Base-by-base conservation (phyloP, 2,329 filamentous ascomycete genomes). In the Colletotrichum sublineola region DNA sequence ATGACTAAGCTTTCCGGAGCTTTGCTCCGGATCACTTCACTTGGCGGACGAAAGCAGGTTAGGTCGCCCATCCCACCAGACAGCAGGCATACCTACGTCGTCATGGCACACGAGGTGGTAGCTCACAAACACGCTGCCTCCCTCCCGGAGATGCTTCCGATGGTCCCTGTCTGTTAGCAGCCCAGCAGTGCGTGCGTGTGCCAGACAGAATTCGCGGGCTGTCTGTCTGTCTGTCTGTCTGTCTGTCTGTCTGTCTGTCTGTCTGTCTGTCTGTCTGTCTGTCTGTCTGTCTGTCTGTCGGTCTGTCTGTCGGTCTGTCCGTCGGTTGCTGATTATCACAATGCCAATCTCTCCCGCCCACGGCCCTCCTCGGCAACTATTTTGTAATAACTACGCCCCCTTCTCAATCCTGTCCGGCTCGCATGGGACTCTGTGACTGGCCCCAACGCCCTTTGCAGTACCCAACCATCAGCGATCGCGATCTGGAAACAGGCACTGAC, bases 1-100 rank as follows among this genome's bases (percentile, higher is more conserved):
- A 33, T 40, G 12, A 40, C 15, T 14, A 18, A 48, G 6, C 42
- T 46, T 9, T 1, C 66, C 70, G 70, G 70, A 72, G 60, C 7
- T 48, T 2, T 44, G 2, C 70, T 72, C 70, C 70, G 60, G 58
- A 5, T 1, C 40, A 29, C 58, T 52, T 44, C 46, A n/a, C 66
- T 56, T 61, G 46, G 48, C 48, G 18, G 46, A 72, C 40, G 69
- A 72, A 72, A 72, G 55, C 69, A 69, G 69, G 44, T 33, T 40
- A 69, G 69, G 44, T 33, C 46, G 29, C 46, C 0, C 29, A 31
- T 11, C 15, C 24, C 24, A 24, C 24, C 24, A 24, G 24, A 24
- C 24, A 24, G 24, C 24, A 24, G 24, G 24, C 24, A 24, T 24
- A 24, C 24, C 24, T 24, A 14, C 20, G 20, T 63, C 69, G 69